Base-by-base conservation (phyloP, 1,284 basidiomycete species). In the Tilletia indica region DNA sequence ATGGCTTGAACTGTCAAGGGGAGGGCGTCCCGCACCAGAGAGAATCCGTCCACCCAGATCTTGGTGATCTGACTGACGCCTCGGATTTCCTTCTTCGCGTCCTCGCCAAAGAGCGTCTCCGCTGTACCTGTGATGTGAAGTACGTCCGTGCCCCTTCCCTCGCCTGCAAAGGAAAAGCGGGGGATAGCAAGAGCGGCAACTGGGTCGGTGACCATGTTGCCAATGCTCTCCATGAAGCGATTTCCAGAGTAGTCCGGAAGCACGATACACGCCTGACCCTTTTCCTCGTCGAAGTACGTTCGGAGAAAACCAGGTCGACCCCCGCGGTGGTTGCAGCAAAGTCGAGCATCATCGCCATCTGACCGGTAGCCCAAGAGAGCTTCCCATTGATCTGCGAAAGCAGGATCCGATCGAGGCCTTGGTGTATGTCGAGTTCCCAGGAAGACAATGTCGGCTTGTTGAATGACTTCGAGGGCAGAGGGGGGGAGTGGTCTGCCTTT, bases 171-270 rank as follows among this genome's bases (percentile, higher is more conserved):
- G 16, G 45, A 56, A 19, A 16, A 25, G 6, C 48, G 31, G 3
- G 72, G 72, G 21, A 73, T 73, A 19, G 70, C 21, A n/a, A 73
- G 8, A 5, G 70, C 67, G 9, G 72, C 72, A 47, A 73, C 64
- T n/a, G 51, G 68, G 56, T 73, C 72, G 25, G 31, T 34, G 3
- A 61, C 66, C 31, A 73, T 67, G n/a, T 73, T 73, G 25, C 72
- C 72, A 14, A 71, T n/a, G 14, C 61, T 68, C 58, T 71, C 61
- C 70, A 73, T 71, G 51, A 64, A 71, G 4, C 72, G 64, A 49
- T 73, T 73, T 6, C 72, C 72, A 6, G 39, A 49, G 39, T 47
- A 73, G 42, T 73, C 72, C 16, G 72, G 72, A 25, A 73, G 58
- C 11, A 73, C 49, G 31, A 73, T n/a, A 42, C 68, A 70, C 4